Evolutionary conservation across 495 filamentous ascomycete species (phyloP), one percentile per base, ranked within the genome.

Genomic region (Cryomyces antarcticus): DNA sequence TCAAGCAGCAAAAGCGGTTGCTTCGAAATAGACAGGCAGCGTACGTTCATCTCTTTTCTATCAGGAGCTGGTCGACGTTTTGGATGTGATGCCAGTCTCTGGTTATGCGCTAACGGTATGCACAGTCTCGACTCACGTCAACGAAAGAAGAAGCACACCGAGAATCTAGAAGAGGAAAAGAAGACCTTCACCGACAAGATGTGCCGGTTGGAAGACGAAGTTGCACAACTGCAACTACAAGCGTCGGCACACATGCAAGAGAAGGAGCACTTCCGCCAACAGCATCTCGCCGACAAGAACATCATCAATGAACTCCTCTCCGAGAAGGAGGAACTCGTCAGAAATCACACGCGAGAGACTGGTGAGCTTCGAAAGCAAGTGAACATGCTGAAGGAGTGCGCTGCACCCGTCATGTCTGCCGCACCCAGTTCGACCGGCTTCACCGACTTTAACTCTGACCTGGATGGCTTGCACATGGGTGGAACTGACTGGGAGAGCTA

Each of bases 61-160:
- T 36, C 43, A 44, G 37, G 31, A 12, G 29, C 34, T 31, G 28
- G 42, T 37, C 30, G 6, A 29, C 28, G 4, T 45, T 28, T 43
- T 31, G 34, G 41, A 43, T 36, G 9, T 1, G 12, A 9, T 36
- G 2, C 33, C 33, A 9, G 38, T 44, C 43, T 42, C 49, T 33
- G 13, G 33, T 39, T 39, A 47, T 61, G 62, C 54, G 68, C 69
- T 69, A 62, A 71, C 57, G 37, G 50, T 5, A 41, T 7, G 10
- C 49, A 33, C 55, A 94, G 83, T 38, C 74, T 99, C 49, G 86
- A 95, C 63, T 96, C 92, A 29, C 79, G 89, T 49, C 89, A 95
- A 60, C 79, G 92, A 49, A 99, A 96, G 72, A 99, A 99, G 71
- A 79, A 87, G 59, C 88, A 99, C 63, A 96, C 89, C 28, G 88